phyloP scores from a whole-genome alignment of 2,329 filamentous ascomycete genomes.

The Pestalotiopsis sp. region DNA sequence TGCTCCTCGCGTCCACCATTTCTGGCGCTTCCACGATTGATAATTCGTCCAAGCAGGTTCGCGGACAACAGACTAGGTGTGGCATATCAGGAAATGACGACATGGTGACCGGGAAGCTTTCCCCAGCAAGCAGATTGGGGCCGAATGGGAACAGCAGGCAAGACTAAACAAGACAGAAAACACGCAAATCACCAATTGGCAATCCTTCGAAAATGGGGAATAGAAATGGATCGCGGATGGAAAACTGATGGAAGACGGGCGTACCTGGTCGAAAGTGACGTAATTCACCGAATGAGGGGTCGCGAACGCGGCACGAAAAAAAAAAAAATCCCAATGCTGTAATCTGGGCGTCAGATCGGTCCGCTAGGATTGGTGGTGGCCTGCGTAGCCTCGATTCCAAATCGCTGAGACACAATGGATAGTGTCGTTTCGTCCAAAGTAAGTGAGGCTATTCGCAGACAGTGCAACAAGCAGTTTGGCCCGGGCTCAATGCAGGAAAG shows the following conservation, averaged over 20 bases:
- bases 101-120: neutral
- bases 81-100: neutral
- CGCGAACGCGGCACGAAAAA: neutral
- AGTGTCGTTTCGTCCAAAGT: neutral
- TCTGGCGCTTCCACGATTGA: neutral
- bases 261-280: slow-evolving; percentile 7
- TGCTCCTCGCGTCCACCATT: neutral
- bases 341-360: neutral
- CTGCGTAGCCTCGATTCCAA: neutral
- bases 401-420: neutral
- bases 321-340: neutral
- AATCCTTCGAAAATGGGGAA: neutral
- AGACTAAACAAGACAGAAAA: neutral
- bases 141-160: neutral
- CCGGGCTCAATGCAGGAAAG: neutral
- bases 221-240: neutral
- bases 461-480: neutral
- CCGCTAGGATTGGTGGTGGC: neutral
- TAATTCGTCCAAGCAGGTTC: neutral
- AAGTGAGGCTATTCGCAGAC: neutral
- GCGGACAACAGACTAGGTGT: neutral
- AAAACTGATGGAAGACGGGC: neutral
- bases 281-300: slow-evolving; percentile 7
- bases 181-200: neutral
- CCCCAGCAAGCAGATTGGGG: neutral